Conservation (phyloP, 768 basidiomycete genomes). For the Dictyophora rubrovolvata region DNA sequence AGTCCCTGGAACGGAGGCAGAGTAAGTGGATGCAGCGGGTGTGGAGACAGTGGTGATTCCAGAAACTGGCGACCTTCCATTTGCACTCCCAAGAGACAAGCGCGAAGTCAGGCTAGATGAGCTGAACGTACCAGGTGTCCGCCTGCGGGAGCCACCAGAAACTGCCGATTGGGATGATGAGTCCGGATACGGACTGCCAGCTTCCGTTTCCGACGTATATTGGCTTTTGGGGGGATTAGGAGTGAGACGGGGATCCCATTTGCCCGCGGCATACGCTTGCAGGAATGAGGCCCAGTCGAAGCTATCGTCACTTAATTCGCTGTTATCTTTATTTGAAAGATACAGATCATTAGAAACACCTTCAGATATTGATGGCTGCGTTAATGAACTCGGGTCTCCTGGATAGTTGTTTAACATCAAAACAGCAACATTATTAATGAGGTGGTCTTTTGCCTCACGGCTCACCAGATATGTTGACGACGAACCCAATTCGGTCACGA, state of each 20-base stretch:
- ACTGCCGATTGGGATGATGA: background rate
- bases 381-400: background rate
- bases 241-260: conserved; percentile 69
- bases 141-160: background rate
- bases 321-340: background rate
- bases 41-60: background rate
- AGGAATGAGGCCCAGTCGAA: conserved; percentile 71
- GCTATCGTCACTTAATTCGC: conserved; percentile 3
- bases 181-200: background rate
- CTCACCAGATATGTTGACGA: background rate
- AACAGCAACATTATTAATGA: background rate
- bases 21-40: conserved; percentile 3
- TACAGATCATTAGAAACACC: background rate
- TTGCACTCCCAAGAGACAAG: conserved; percentile 2
- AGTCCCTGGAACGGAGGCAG: background rate
- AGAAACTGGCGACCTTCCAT: background rate
- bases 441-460: background rate
- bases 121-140: conserved; percentile 3
- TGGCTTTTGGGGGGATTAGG: conserved; percentile 34
- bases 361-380: background rate
- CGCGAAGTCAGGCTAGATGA: conserved; percentile 1
- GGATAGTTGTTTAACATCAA: background rate
- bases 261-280: conserved; percentile 61
- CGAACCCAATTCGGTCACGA: background rate
- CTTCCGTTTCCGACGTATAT: background rate